Conservation (phyloP, 2,329 filamentous ascomycete species). For the Venturiaceae sp. region DNA sequence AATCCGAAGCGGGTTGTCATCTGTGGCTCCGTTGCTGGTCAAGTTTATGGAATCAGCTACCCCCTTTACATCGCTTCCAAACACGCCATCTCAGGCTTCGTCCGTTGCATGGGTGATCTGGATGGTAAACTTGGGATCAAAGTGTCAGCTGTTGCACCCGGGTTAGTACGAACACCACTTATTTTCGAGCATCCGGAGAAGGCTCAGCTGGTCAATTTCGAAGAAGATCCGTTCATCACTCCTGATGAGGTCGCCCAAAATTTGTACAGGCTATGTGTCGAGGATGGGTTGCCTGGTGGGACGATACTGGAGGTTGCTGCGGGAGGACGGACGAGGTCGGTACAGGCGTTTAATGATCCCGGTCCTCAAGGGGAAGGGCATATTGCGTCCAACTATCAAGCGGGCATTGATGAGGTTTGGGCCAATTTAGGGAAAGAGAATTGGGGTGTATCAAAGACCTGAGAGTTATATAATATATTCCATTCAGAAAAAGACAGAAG, state of each 20-base stretch:
- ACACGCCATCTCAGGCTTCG: conserved; percentile 35
- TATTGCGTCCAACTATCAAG: conserved; percentile 31
- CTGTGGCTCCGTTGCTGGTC: conserved; percentile 34
- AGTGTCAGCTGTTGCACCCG: conserved; percentile 51
- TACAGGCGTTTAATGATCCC: conserved; percentile 5
- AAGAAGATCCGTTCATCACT: conserved; percentile 46
- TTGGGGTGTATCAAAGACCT: conserved; percentile 31
- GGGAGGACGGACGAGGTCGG: neutral
- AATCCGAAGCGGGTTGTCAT: conserved; percentile 38
- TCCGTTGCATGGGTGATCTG: conserved; percentile 40
- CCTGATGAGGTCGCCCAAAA: conserved; percentile 31
- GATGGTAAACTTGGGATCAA: conserved; percentile 41
- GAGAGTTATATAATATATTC: too few species aligned
- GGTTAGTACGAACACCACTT: conserved; percentile 50
- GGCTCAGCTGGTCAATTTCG: conserved; percentile 37
- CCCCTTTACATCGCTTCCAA: conserved; percentile 37
- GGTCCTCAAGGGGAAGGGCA: conserved; percentile 26
- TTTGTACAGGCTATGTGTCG: conserved; percentile 1
- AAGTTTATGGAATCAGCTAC: conserved; percentile 24
- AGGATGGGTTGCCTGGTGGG: conserved; percentile 1
- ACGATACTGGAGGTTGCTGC: conserved; percentile 7
- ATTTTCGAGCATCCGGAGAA: conserved; percentile 55
- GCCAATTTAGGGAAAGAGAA: conserved; percentile 34
- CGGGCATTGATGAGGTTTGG: conserved; percentile 37
- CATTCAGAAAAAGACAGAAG: too few species aligned